Evolutionary conservation across 1,284 basidiomycete genomes (phyloP).

Genomic region (Kalmanozyma brasiliensis): DNA sequence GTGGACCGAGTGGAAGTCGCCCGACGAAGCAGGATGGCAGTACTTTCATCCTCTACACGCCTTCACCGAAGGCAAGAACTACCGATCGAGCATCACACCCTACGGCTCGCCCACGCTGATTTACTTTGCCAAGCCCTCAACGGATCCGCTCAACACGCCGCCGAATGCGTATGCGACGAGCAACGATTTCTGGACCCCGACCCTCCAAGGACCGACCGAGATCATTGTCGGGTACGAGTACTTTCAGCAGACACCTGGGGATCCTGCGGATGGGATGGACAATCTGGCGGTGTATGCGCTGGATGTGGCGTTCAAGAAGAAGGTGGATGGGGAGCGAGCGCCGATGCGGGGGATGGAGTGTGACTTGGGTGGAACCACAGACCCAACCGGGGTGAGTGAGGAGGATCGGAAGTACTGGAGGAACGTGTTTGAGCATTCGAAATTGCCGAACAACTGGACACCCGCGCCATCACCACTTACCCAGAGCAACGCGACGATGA

Average conservation of each 20-base stretch:
- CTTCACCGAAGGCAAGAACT: conserved; percentile 46
- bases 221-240: conserved; percentile 53
- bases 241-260: conserved; percentile 55
- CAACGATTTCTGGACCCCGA: conserved; percentile 49
- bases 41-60: conserved; percentile 59
- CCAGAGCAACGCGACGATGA: neutral
- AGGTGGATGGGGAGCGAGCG: conserved; percentile 21
- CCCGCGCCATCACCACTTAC: neutral
- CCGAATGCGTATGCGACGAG: conserved; percentile 48
- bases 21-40: conserved; percentile 51
- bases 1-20: conserved; percentile 48
- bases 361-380: conserved; percentile 41
- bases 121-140: conserved; percentile 49
- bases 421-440: conserved; percentile 56
- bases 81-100: conserved; percentile 38
- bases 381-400: conserved; percentile 20
- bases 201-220: conserved; percentile 44
- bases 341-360: conserved; percentile 40
- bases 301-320: conserved; percentile 48
- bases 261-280: conserved; percentile 58
- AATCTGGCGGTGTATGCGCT: conserved; percentile 52
- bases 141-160: conserved; percentile 36
- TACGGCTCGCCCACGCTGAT: conserved; percentile 52
- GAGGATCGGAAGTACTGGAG: conserved; percentile 24
- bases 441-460: conserved; percentile 46